Evolutionary conservation across 192 early-diverging fungal genomes (phyloP).

Genomic region (Dissophora globulifera): DNA sequence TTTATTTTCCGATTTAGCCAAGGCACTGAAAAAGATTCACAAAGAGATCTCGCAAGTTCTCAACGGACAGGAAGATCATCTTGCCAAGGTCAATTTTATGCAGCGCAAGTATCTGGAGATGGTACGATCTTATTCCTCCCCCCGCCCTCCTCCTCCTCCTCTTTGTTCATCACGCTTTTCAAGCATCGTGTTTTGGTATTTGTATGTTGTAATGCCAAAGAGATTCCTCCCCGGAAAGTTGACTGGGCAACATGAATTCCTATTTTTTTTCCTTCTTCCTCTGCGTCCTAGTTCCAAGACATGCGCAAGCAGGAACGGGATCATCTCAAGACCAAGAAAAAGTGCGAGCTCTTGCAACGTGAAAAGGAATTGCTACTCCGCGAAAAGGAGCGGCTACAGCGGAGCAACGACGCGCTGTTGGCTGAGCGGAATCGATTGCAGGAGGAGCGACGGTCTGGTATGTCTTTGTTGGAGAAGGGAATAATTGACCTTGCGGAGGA

Average conservation of each 20-base stretch:
- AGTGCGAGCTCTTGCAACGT: conserved; percentile 58
- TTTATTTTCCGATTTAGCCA: conserved; percentile 60
- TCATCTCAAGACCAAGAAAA: conserved; percentile 55
- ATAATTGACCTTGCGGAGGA: too few species aligned
- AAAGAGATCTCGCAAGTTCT: conserved; percentile 62
- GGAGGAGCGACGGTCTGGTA: conserved; percentile 21
- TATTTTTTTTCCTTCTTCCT: not conserved
- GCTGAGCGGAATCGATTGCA: conserved; percentile 1
- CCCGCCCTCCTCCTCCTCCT: too few species aligned
- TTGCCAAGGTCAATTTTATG: conserved; percentile 58
- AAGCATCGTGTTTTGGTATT: too few species aligned
- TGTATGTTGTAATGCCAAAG: too few species aligned
- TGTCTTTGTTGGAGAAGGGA: not conserved
- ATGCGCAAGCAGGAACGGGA: conserved; percentile 69
- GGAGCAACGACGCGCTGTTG: conserved; percentile 3
- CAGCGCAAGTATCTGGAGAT: conserved; percentile 69
- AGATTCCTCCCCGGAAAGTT: too few species aligned
- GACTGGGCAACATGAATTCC: not conserved
- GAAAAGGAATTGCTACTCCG: conserved; percentile 60
- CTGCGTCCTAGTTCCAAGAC: conserved; percentile 61
- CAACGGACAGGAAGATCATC: conserved; percentile 58
- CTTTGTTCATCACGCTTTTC: too few species aligned
- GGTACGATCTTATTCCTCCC: too few species aligned
- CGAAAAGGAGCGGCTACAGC: conserved; percentile 25
- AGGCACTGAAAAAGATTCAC: conserved; percentile 67